phyloP scores from a whole-genome alignment of 257 asterid genomes.

The Solanum arcanum region DNA sequence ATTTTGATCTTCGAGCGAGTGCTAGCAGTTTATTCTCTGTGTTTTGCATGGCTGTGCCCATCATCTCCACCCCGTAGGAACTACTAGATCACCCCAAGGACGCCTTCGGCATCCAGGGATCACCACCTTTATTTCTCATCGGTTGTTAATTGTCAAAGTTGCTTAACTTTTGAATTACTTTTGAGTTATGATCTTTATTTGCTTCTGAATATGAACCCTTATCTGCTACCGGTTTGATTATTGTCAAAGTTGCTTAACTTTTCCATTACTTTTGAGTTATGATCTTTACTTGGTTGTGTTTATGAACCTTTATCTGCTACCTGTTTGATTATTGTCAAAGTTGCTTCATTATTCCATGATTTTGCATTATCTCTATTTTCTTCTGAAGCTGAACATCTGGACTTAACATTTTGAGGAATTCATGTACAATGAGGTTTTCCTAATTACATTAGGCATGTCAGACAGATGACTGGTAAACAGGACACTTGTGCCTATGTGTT shows the following conservation, averaged over 20 bases:
- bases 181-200: not conserved
- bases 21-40: not conserved
- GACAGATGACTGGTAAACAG: not conserved
- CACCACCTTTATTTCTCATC: no score
- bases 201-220: not conserved
- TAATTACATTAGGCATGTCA: not conserved
- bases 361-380: not conserved
- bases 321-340: not conserved
- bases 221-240: not conserved
- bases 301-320: not conserved
- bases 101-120: no score
- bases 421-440: not conserved
- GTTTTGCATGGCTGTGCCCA: not conserved
- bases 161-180: not conserved
- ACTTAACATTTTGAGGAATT: not conserved
- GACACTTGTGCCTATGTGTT: not conserved
- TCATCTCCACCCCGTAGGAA: no score
- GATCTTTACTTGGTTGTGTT: not conserved
- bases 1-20: not conserved
- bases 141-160: no score
- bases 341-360: not conserved
- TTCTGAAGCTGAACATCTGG: not conserved
- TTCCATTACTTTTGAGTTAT: not conserved
- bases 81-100: no score
- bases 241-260: not conserved